Evolutionary conservation across 768 basidiomycete genomes (phyloP).

Genomic region (Leccinum variicolor): DNA sequence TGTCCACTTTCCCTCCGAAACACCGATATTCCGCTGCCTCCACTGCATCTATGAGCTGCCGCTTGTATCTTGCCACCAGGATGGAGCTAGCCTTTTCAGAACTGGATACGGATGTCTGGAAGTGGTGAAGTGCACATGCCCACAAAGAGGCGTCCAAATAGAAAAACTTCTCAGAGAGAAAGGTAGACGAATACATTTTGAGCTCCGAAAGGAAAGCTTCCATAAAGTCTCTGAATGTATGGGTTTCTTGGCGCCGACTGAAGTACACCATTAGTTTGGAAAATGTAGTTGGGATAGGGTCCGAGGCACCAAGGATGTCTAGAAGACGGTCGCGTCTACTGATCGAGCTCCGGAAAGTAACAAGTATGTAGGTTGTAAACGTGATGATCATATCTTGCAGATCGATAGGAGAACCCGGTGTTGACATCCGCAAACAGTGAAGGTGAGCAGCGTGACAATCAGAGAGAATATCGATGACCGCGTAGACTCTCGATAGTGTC

Average conservation of each 20-base stretch:
- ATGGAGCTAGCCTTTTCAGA: conserved; percentile 20
- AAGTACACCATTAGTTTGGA: conserved; percentile 24
- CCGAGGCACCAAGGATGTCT: conserved; percentile 23
- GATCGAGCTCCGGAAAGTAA: conserved; percentile 9
- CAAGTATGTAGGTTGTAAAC: conserved; percentile 20
- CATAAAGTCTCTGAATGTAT: conserved; percentile 9
- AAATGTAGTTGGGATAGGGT: conserved; percentile 32
- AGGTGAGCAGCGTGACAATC: conserved; percentile 19
- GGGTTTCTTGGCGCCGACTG: conserved; percentile 11
- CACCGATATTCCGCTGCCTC: conserved; percentile 52
- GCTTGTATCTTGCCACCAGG: conserved; percentile 35
- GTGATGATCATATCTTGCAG: conserved; percentile 24
- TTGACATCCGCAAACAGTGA: conserved; percentile 13
- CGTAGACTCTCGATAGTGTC: conserved; percentile 7
- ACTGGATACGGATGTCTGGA: conserved; percentile 35
- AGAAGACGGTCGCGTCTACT: conserved; percentile 13
- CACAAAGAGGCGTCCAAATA: conserved; percentile 50
- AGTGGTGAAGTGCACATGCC: conserved; percentile 45
- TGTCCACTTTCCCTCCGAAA: conserved; percentile 30
- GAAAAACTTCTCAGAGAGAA: conserved; percentile 36
- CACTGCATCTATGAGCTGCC: conserved; percentile 41
- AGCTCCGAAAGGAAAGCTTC: conserved; percentile 25
- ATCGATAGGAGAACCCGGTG: conserved; percentile 7
- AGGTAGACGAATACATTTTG: conserved; percentile 22
- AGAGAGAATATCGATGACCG: conserved; percentile 25